A percentile compares a stretch with the other conserved stretches of the same genome.
Conservation (phyloP, 225 moss, liverwort and hornwort genomes). For the Polytrichum formosum region DNA sequence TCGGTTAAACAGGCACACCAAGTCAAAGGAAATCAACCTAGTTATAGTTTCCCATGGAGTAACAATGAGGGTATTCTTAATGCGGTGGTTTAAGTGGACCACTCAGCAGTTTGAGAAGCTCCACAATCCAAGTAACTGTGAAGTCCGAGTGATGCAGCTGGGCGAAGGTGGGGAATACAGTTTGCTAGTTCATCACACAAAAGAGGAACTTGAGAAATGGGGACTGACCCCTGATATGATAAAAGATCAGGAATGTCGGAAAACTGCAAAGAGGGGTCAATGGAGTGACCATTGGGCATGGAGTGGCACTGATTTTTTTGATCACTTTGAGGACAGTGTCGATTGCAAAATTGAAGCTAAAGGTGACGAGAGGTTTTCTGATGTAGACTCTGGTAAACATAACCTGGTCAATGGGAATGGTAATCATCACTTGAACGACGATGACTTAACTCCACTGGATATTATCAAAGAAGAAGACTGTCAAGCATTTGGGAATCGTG, state of each 20-base stretch:
- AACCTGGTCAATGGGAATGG: conserved; percentile 37
- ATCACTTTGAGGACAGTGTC: conserved; percentile 36
- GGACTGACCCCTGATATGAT: conserved; percentile 57
- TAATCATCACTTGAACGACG: conserved; percentile 13
- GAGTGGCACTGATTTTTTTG: conserved; percentile 59
- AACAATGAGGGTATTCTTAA: conserved; percentile 63
- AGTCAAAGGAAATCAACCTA: conserved; percentile 44
- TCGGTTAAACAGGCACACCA: conserved; percentile 41
- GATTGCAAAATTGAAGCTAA: background rate
- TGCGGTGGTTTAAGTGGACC: conserved; percentile 81
- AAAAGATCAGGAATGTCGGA: conserved; percentile 53
- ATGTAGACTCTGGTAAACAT: conserved; percentile 8
- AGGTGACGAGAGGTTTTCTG: background rate
- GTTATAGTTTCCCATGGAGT: conserved; percentile 68
- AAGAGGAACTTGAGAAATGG: conserved; percentile 55
- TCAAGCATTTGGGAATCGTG: too few relatives aligned
- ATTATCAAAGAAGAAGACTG: background rate
- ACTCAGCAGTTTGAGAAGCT: conserved; percentile 59
- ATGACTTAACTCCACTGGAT: conserved; percentile 37
- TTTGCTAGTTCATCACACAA: conserved; percentile 46
- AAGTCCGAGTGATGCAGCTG: conserved; percentile 61
- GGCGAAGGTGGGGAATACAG: conserved; percentile 58
- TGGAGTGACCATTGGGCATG: conserved; percentile 65
- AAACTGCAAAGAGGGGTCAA: conserved; percentile 34
- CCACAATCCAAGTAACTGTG: conserved; percentile 47